Base-by-base conservation (phyloP, 768 basidiomycete genomes). In the Lactifluus hygrophoroides region DNA sequence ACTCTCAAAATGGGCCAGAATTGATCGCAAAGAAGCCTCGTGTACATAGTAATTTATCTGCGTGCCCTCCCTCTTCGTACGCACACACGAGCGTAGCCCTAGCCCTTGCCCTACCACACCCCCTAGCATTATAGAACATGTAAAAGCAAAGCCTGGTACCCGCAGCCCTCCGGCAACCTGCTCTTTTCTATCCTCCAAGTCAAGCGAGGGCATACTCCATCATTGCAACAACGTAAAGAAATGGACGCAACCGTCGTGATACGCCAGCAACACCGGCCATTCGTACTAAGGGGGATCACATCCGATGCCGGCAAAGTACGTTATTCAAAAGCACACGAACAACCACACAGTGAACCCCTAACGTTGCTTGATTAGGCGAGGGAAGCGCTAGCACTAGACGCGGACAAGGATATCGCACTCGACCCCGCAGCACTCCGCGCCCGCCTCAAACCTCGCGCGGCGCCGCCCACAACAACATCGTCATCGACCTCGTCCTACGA, bases 101-200 rank as follows among this genome's bases (percentile, higher is more conserved):
- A 51, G 13, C 57, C 57, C 57, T 52, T 52, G 37, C 57, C 57
- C 57, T 47, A 42, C 57, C 42, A 42, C 19, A 37, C 11, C 21
- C 19, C 35, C 35, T 35, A 13, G 53, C 28, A 37, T 47, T 58
- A 58, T 30, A 52, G 27, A 30, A 34, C 3, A 17, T 34, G 21
- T 17, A 27, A 27, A n/a, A n/a, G n/a, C n/a, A 32, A 23, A 38
- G 44, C 51, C 51, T 51, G 6, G 21, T 44, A 23, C 28, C 44
- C 28, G 35, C 35, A 35, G 14, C 35, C 35, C 35, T 35, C 37
- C 37, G 2, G 17, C 23, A 53, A 40, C 28, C 3, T 19, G 28
- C 37, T 6, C 45, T 34, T 5, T n/a, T 32, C 16, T 7, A 5
- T 16, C 14, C 3, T 28, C n/a, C n/a, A n/a, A n/a, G n/a, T n/a